Evolutionary conservation across 225 moss, liverwort and hornwort species (phyloP).

Genomic region (Straminergon stramineum): DNA sequence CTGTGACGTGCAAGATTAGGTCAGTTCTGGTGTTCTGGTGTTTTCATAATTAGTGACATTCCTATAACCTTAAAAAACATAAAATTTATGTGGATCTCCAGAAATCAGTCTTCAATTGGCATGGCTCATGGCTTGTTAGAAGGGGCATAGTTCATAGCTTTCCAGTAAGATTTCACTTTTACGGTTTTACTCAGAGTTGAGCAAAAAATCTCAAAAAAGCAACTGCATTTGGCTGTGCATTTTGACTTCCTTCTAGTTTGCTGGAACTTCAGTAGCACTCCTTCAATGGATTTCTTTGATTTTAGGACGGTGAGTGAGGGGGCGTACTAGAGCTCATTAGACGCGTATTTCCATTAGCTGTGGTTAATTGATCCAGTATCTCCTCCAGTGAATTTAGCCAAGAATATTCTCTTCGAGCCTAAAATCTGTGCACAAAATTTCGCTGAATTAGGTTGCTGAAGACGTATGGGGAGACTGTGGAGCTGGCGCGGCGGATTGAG

Average conservation of each 20-base stretch:
- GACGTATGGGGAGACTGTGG: constrained; percentile 66
- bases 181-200: neutral
- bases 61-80: neutral
- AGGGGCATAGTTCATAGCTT: too few relatives aligned
- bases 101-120: neutral
- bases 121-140: neutral
- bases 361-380: neutral
- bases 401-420: neutral
- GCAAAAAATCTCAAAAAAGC: neutral
- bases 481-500: constrained; percentile 83
- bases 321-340: neutral
- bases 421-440: neutral
- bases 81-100: neutral
- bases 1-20: constrained; percentile 82
- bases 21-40: neutral
- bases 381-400: neutral
- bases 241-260: neutral
- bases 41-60: neutral
- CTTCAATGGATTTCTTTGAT: neutral
- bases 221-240: neutral
- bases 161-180: neutral
- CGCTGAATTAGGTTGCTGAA: constrained; percentile 41
- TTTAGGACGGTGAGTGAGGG: neutral
- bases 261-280: too few relatives aligned
- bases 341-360: neutral